Conservation (phyloP, 2,329 filamentous ascomycete species). For the Aspergillus niger region DNA sequence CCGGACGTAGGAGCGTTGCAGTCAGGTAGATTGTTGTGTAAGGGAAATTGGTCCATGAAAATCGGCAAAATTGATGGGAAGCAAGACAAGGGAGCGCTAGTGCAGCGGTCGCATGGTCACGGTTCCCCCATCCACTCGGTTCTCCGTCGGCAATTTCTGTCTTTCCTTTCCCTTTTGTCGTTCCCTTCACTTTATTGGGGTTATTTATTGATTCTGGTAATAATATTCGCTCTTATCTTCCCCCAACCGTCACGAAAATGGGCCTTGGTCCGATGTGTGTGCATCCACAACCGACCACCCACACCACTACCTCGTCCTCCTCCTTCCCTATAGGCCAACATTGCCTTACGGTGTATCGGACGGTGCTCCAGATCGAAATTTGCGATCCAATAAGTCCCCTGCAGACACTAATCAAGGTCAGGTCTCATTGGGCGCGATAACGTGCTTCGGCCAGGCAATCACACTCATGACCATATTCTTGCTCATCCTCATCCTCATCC, state of each 20-base stretch:
- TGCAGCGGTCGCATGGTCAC: background rate
- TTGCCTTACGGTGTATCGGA: too few species aligned
- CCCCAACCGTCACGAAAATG: background rate
- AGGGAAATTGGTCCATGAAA: background rate
- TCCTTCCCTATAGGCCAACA: too few species aligned
- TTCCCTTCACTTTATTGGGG: background rate
- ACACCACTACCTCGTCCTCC: background rate
- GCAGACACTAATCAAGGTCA: background rate
- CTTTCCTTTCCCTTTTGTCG: background rate
- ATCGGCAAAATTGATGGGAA: background rate
- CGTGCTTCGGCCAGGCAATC: background rate
- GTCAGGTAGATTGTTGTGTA: background rate
- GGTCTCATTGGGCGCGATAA: background rate
- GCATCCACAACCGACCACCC: background rate
- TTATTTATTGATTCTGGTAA: too few species aligned
- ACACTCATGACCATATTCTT: too few species aligned
- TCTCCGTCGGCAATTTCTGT: background rate
- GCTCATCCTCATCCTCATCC: too few species aligned
- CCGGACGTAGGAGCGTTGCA: too few species aligned
- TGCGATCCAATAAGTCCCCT: background rate
- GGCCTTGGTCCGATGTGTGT: background rate
- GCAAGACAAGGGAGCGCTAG: background rate
- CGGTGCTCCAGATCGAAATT: background rate
- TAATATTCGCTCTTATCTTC: background rate
- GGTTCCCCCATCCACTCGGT: background rate